phyloP scores from a whole-genome alignment of 805 yeast genomes.

The Ogataea siamensis region DNA sequence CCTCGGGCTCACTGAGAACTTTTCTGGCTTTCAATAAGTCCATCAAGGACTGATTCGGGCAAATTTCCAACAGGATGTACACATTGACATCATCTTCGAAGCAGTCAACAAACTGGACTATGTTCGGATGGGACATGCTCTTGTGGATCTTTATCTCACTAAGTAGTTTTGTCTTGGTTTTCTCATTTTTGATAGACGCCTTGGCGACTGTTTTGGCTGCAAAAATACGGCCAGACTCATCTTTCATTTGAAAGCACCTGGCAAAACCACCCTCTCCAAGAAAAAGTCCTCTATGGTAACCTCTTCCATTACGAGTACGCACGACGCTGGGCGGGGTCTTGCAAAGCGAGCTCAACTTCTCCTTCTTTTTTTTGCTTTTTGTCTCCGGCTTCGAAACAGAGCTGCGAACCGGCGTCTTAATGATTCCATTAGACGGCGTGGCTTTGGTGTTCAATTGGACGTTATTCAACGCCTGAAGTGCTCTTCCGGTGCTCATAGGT shows the following conservation, averaged over 20 bases:
- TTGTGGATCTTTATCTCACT: conserved; percentile 96
- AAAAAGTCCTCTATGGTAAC: conserved; percentile 85
- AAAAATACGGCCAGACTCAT: conserved; percentile 77
- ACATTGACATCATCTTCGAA: conserved; percentile 96
- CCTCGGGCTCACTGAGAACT: conserved; percentile 87
- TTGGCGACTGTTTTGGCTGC: conserved; percentile 99
- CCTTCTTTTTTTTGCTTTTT: conserved; percentile 67
- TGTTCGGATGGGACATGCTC: conserved; percentile 80
- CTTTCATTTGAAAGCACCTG: conserved; percentile 95
- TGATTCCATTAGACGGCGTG: conserved; percentile 26
- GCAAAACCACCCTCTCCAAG: conserved; percentile 99
- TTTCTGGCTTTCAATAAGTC: conserved; percentile 85
- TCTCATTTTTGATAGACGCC: conserved; percentile 85
- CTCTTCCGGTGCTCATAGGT: conserved; percentile 35
- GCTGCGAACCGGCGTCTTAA: conserved; percentile 41
- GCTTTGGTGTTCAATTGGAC: conserved; percentile 50
- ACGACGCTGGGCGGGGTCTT: conserved; percentile 96
- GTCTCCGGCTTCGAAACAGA: conserved; percentile 34
- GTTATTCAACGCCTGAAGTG: conserved; percentile 53
- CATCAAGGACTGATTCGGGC: conserved; percentile 93
- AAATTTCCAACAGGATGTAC: conserved; percentile 87
- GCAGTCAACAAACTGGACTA: conserved; percentile 92
- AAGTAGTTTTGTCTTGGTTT: conserved; percentile 79
- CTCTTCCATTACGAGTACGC: conserved; percentile 80
- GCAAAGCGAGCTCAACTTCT: conserved; percentile 85